Percentiles rank a stretch among this genome's conserved stretches.
Evolutionary conservation across 768 basidiomycete genomes (phyloP).

Genomic region (Pleurotus platypus): DNA sequence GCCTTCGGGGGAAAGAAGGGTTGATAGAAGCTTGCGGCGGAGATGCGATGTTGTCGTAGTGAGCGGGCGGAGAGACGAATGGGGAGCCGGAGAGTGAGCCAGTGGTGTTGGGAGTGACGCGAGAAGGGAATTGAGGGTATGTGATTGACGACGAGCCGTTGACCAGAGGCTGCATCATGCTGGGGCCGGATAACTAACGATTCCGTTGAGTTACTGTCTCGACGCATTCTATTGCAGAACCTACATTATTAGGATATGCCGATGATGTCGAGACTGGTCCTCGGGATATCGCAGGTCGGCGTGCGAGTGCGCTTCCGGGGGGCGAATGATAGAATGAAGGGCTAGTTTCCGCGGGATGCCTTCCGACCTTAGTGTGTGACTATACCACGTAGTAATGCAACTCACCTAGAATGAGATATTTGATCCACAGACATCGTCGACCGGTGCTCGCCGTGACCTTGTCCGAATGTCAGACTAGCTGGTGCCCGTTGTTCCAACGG

Average conservation of each 20-base stretch:
- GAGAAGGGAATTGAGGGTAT: constrained; percentile 47
- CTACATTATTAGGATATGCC: constrained; percentile 19
- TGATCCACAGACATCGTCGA: constrained; percentile 39
- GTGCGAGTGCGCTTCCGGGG: constrained; percentile 5
- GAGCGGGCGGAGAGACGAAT: constrained; percentile 33
- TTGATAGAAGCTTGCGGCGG: constrained; percentile 88
- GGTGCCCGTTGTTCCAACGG: constrained; percentile 5
- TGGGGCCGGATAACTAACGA: constrained; percentile 14
- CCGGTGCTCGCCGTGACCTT: constrained; percentile 19
- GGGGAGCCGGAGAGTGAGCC: constrained; percentile 26
- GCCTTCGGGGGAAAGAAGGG: constrained; percentile 67
- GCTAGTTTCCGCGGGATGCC: constrained; percentile 38
- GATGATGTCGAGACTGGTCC: constrained; percentile 10
- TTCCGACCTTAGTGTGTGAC: constrained; percentile 10
- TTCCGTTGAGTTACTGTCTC: constrained; percentile 19
- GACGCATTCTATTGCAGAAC: neutral
- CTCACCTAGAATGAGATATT: constrained; percentile 39
- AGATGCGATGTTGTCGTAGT: constrained; percentile 48
- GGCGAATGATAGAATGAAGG: constrained; percentile 11
- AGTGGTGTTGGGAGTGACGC: constrained; percentile 29
- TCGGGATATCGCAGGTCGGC: constrained; percentile 15
- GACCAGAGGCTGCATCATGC: constrained; percentile 26
- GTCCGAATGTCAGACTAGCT: constrained; percentile 2
- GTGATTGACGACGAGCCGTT: constrained; percentile 46
- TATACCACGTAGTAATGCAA: neutral